Base-by-base conservation (phyloP, 805 yeast species). In the Starmerella potacharoeniae region DNA sequence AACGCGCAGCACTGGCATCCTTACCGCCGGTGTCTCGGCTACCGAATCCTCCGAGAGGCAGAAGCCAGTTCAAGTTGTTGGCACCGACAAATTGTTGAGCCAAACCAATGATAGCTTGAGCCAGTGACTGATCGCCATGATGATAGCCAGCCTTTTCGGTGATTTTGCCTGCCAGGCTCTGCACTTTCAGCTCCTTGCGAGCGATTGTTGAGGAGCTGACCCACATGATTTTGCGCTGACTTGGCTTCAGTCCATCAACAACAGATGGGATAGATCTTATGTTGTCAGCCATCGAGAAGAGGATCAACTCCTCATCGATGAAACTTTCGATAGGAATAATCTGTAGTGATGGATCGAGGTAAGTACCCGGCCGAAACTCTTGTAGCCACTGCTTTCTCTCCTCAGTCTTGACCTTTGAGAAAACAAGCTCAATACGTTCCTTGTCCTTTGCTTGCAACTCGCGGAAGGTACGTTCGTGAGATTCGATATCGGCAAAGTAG, bases 1-100 rank as follows among this genome's bases (percentile, higher is more conserved):
- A 93, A 78, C 98, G 90, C 47, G 96, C 83, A 31, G 97, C 97
- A n/a, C 97, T 86, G 14, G 90, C 93, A 74, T 93, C 98, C 69
- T 93, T 93, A 74, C 98, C 98, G 70, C 98, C 98, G 30, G 87
- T 77, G 30, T 93, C 90, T 71, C 98, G 81, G 1, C 96, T 83
- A 77, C 98, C 98, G 68, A 93, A 93, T 36, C 88, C 83, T 76
- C 98, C 98, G 68, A 84, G 86, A 48, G 98, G 98, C 67, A 81
- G 77, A 64, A 93, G 73, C 52, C 88, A 65, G 68, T 93, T 85
- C 62, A 93, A 71, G 65, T 93, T 93, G 66, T 93, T 93, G 7
- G 95, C 77, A 10, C 98, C 98, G 49, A 91, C 84, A 66, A 86
- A 93, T 68, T 88, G 89, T 68, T 93, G 98, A 0, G 98, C 98